These are phyloP conservation scores for Ophiocordyceps australis DNA, from an alignment of 2,329 filamentous ascomycete genomes.

Conservation along the genomic window DNA sequence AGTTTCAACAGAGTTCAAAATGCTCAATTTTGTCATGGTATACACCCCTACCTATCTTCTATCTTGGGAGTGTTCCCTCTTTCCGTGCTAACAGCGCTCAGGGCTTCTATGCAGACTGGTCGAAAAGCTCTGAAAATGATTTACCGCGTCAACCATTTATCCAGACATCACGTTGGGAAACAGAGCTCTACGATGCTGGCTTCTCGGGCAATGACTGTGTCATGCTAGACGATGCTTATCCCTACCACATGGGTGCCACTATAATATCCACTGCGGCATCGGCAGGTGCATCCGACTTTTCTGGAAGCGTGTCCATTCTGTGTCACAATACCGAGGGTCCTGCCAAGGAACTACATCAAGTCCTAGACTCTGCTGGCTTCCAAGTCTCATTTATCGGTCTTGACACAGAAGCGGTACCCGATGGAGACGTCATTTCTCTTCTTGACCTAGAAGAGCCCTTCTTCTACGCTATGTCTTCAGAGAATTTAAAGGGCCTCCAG, in stretches of 20 bases:
- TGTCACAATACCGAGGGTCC: not conserved
- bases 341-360: not conserved
- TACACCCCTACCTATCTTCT: not conserved
- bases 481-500: conserved; percentile 4
- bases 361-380: conserved; percentile 1
- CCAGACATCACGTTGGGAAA: conserved; percentile 1
- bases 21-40: not conserved
- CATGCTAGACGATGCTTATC: conserved; percentile 2
- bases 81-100: not conserved
- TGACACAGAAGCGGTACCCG: not conserved
- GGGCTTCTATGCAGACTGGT: not conserved
- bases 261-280: not conserved
- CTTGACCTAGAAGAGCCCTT: conserved; percentile 5
- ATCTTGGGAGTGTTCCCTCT: too few species aligned
- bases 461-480: conserved; percentile 2
- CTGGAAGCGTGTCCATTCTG: not conserved
- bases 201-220: conserved; percentile 2
- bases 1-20: not conserved
- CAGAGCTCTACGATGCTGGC: conserved; percentile 1
- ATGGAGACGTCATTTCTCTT: conserved; percentile 3
- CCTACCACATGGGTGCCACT: conserved; percentile 1
- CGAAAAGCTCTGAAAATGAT: not conserved
- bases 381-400: conserved; percentile 1
- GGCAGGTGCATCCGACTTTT: not conserved
- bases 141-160: not conserved